Percentiles rank a stretch among this genome's conserved stretches.
phyloP scores from a whole-genome alignment of 495 filamentous ascomycete species.

The Sphaerosporella brunnea region DNA sequence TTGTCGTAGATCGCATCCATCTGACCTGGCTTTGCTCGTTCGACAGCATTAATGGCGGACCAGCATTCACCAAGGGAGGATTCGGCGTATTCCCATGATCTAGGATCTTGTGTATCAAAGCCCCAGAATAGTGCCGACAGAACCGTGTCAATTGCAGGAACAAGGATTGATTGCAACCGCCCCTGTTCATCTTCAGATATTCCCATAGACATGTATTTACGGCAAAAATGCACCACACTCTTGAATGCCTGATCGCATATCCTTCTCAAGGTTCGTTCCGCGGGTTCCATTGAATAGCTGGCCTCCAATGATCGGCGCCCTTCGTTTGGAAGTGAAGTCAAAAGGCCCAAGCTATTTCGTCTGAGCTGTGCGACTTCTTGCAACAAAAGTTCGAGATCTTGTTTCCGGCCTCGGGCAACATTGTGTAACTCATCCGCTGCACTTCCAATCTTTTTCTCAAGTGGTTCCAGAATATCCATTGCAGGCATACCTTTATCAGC shows the following conservation, averaged over 20 bases:
- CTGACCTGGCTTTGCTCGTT: neutral
- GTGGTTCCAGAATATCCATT: conserved; percentile 6
- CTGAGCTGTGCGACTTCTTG: conserved; percentile 14
- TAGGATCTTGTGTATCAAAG: conserved; percentile 8
- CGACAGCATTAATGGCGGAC: neutral
- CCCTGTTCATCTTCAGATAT: conserved; percentile 14
- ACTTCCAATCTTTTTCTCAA: conserved; percentile 15
- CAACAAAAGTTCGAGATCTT: conserved; percentile 20
- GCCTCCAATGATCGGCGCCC: neutral
- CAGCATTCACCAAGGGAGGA: conserved; percentile 14
- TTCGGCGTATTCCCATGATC: conserved; percentile 18
- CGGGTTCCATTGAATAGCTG: neutral
- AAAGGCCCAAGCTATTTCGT: neutral
- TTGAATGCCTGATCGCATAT: conserved; percentile 3
- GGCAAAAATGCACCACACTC: conserved; percentile 21
- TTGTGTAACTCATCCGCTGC: conserved; percentile 15
- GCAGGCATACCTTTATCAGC: conserved; percentile 9
- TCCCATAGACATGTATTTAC: conserved; percentile 22
- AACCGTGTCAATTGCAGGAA: conserved; percentile 20
- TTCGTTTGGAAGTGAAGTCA: neutral
- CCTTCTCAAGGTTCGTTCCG: neutral
- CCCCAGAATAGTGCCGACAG: conserved; percentile 19
- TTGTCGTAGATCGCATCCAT: conserved; percentile 17
- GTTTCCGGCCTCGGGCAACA: conserved; percentile 20
- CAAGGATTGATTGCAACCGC: conserved; percentile 11